Evolutionary conservation across 163 green algal species (phyloP), one percentile per base, ranked within the genome.

Genomic region (Coccomyxa subellipsoidea): DNA sequence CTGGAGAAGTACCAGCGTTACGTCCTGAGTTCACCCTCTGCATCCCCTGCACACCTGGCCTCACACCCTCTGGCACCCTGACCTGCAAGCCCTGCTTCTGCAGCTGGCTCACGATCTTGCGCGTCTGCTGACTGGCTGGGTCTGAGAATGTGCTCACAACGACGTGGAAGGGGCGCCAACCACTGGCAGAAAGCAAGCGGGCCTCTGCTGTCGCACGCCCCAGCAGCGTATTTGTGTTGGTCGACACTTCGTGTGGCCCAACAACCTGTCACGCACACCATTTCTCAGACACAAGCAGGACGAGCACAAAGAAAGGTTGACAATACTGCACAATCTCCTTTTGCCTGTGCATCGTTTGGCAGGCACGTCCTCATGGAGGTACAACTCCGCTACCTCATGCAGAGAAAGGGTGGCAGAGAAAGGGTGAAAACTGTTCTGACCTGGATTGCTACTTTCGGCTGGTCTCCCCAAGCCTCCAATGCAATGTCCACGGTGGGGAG

Each of bases 201-300:
- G 38, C 39, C 29, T 59, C 76, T 7, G 76, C 38, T 37, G 0
- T 59, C 35, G 76, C 36, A 35, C 76, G 15, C 25, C 76, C 76
- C 18, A 80, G 39, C 76, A 80, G 38, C 38, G 36, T 29, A 12
- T 37, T 12, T 38, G 38, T 38, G 31, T 66, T 38, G 21, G 38
- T 37, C 1, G 66, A 73, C 37, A 39, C 36, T 8, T 80, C 76
- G 29, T 80, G 76, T 34, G 76, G 76, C 15, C 76, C 76, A 35
- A 69, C 38, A 36, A 80, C 76, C 76, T 80, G 76, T 27, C 10
- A 8, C 27, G 18, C 10, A 73, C 31, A 23, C 1, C 47, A 59
- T 59, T n/a, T 12, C 47, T 59, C 4, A 59, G 47, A 59, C 47
- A 59, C 47, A 59, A 66, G 18, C 47, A 18, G 12, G 47, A 29